Evolutionary conservation across 345 rosid genomes (phyloP).

Genomic region (Raphanus sativus): DNA sequence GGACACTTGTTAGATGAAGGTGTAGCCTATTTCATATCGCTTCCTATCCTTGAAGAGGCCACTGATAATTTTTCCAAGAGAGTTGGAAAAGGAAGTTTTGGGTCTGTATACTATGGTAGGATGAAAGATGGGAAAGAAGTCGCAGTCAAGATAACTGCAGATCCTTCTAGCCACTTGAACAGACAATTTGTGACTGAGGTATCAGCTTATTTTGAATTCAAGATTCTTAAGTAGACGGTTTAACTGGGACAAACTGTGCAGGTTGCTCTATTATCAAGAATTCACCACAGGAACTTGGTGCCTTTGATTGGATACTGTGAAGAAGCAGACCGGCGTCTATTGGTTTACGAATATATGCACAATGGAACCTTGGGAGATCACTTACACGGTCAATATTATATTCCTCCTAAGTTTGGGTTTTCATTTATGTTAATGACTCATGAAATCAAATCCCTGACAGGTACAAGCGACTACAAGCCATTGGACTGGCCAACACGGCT

Average conservation of each 20-base stretch:
- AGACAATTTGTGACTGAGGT: constrained; percentile 98
- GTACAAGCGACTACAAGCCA: constrained; percentile 55
- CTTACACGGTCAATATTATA: constrained; percentile 55
- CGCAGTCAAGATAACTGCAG: constrained; percentile 86
- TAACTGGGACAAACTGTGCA: constrained; percentile 32
- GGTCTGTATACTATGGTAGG: constrained; percentile 85
- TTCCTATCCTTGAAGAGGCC: constrained; percentile 77
- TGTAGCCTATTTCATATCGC: constrained; percentile 65
- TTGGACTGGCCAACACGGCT: constrained; percentile 79
- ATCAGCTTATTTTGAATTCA: constrained; percentile 5
- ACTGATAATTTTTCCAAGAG: constrained; percentile 66
- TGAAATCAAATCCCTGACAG: constrained; percentile 40
- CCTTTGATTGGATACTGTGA: constrained; percentile 95
- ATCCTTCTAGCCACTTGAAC: constrained; percentile 57
- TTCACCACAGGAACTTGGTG: constrained; percentile 95
- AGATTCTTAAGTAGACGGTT: neutral
- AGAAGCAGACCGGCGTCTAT: constrained; percentile 65
- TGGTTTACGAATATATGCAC: constrained; percentile 97
- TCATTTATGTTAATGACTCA: neutral
- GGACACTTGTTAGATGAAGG: constrained; percentile 79
- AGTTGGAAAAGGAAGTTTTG: constrained; percentile 95
- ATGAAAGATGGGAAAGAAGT: constrained; percentile 96
- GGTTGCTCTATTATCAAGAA: constrained; percentile 93
- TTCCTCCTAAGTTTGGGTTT: constrained; percentile 1
- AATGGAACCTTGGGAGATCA: constrained; percentile 87